Percentiles rank a stretch among this genome's conserved stretches.
phyloP scores from a whole-genome alignment of 176 grass and related monocot genomes.

The Secale cereale region DNA sequence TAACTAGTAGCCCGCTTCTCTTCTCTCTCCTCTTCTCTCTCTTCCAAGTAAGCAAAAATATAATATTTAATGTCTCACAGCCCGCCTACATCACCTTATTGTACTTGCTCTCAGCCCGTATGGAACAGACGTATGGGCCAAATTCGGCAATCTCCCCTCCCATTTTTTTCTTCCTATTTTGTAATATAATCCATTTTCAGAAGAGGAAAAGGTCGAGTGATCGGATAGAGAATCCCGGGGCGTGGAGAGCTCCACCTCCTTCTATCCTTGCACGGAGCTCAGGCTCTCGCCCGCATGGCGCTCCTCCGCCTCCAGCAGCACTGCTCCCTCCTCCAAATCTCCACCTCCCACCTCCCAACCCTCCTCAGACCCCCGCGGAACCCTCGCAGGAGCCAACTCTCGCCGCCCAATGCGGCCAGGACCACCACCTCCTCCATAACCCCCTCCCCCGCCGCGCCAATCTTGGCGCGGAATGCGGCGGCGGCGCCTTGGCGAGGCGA shows the following conservation, averaged over 20 bases:
- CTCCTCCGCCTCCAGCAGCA: slow-evolving; percentile 40
- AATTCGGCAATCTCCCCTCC: not conserved
- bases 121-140: not conserved
- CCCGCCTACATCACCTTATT: no score
- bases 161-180: not conserved
- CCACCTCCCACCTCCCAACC: slow-evolving; percentile 11
- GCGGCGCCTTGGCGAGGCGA: slow-evolving; percentile 3
- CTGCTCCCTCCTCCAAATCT: slow-evolving; percentile 35
- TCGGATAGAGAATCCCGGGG: not conserved
- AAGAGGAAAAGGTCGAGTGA: not conserved
- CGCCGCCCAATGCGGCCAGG: slow-evolving; percentile 25
- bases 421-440: not conserved
- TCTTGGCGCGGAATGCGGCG: not conserved
- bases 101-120: not conserved
- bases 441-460: not conserved
- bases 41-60: no score
- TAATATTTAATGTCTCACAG: no score
- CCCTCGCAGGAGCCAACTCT: not conserved
- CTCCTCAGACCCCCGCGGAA: not conserved
- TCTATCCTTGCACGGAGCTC: slow-evolving; percentile 28
- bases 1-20: no score
- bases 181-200: not conserved
- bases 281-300: slow-evolving; percentile 41
- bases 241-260: slow-evolving; percentile 1
- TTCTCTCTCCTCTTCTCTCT: no score